Conservation (phyloP, 371 early-diverging fungal species). For the Lichtheimia corymbifera region DNA sequence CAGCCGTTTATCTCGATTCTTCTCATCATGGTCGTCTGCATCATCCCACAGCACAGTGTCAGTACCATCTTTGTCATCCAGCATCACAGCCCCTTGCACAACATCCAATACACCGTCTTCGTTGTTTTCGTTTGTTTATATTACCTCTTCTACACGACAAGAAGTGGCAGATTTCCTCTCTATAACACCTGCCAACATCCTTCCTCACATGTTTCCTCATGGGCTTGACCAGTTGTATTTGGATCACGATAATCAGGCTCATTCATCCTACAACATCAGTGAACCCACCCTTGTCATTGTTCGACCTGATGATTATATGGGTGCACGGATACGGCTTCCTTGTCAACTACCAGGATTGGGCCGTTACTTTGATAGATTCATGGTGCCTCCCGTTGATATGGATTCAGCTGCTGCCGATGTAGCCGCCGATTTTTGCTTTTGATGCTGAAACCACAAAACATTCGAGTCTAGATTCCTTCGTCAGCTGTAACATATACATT, state of each 20-base stretch:
- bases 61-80: conserved; percentile 5
- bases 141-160: conserved; percentile 15
- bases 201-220: conserved; percentile 28
- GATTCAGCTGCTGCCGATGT: conserved; percentile 36
- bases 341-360: conserved; percentile 16
- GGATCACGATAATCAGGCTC: conserved; percentile 44
- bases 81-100: conserved; percentile 6
- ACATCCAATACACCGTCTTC: not conserved
- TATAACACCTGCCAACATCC: conserved; percentile 16
- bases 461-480: too few species aligned
- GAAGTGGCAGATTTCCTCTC: conserved; percentile 23
- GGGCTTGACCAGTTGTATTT: conserved; percentile 35
- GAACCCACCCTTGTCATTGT: conserved; percentile 35
- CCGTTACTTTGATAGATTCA: conserved; percentile 34
- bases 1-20: conserved; percentile 8
- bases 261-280: conserved; percentile 26
- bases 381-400: conserved; percentile 32
- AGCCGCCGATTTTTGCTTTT: conserved; percentile 28
- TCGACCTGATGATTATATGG: conserved; percentile 44
- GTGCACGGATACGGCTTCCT: conserved; percentile 19
- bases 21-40: conserved; percentile 7
- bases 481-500: too few species aligned
- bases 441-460: not conserved
- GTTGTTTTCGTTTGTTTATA: conserved; percentile 9
- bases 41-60: conserved; percentile 2